A percentile compares a stretch with the other conserved stretches of the same genome.
Conservation (phyloP, 2,329 filamentous ascomycete genomes). For the Knoxdaviesia capensis region DNA sequence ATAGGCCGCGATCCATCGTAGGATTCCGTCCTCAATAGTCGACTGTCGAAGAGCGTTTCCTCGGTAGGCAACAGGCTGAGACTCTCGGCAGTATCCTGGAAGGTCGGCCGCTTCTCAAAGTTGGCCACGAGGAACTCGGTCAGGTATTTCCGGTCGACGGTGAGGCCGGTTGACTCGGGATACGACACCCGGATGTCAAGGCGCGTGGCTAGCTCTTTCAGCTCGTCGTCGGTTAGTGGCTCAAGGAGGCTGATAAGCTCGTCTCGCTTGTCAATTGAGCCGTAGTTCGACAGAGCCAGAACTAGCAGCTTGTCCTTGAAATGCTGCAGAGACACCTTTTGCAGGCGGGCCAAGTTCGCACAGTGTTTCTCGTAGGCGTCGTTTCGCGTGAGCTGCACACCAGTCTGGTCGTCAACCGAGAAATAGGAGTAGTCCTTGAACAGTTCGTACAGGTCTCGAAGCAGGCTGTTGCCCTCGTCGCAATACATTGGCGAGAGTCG, state of each 20-base stretch:
- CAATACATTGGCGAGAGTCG: slow-evolving; percentile 60
- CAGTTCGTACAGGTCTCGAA: slow-evolving; percentile 66
- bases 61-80: slow-evolving; percentile 74
- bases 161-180: slow-evolving; percentile 46
- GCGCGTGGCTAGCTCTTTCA: slow-evolving; percentile 44
- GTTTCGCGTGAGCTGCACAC: slow-evolving; percentile 48
- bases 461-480: slow-evolving; percentile 50
- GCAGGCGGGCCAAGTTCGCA: slow-evolving; percentile 53
- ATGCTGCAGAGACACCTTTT: slow-evolving; percentile 56
- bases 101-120: slow-evolving; percentile 61
- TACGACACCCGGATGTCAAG: slow-evolving; percentile 72
- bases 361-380: slow-evolving; percentile 71
- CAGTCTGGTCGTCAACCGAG: slow-evolving; percentile 78
- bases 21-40: slow-evolving; percentile 59
- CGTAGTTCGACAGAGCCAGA: slow-evolving; percentile 80
- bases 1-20: slow-evolving; percentile 79
- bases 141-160: slow-evolving; percentile 41
- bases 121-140: slow-evolving; percentile 53
- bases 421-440: slow-evolving; percentile 77
- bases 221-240: slow-evolving; percentile 52
- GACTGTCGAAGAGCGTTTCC: slow-evolving; percentile 55
- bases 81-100: slow-evolving; percentile 56
- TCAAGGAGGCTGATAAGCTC: slow-evolving; percentile 64
- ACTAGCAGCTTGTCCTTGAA: slow-evolving; percentile 88
- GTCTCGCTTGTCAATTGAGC: slow-evolving; percentile 58